Evolutionary conservation across 352 stramenopile genomes (phyloP).

Genomic region (Globisporangium radiosum): DNA sequence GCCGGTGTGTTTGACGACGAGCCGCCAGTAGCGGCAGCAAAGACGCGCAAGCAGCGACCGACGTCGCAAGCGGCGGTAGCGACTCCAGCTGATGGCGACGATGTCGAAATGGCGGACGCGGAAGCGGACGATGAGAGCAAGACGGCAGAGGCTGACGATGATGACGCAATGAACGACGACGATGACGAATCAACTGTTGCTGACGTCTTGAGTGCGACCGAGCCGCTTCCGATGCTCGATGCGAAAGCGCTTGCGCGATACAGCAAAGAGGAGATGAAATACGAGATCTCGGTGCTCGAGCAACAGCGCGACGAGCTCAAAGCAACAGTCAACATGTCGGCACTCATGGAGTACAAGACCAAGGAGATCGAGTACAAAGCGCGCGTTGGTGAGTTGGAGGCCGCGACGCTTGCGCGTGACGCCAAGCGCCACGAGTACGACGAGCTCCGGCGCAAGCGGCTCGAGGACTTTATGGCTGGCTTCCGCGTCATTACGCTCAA

Average conservation of each 20-base stretch:
- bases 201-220: slow-evolving; percentile 14
- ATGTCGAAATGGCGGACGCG: slow-evolving; percentile 29
- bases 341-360: slow-evolving; percentile 87
- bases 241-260: slow-evolving; percentile 78
- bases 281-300: slow-evolving; percentile 90
- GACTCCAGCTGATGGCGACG: slow-evolving; percentile 24
- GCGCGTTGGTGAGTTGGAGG: slow-evolving; percentile 93
- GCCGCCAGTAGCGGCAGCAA: not conserved
- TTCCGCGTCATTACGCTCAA: slow-evolving; percentile 99
- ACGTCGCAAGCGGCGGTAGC: slow-evolving; percentile 8
- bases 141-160: slow-evolving; percentile 19
- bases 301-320: slow-evolving; percentile 90
- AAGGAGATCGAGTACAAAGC: slow-evolving; percentile 95
- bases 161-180: slow-evolving; percentile 25
- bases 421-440: slow-evolving; percentile 93
- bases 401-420: slow-evolving; percentile 90
- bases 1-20: slow-evolving; percentile 64
- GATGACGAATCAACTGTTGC: no score
- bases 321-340: slow-evolving; percentile 93
- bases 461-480: slow-evolving; percentile 99
- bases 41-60: slow-evolving; percentile 26
- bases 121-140: slow-evolving; percentile 24
- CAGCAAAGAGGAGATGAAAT: slow-evolving; percentile 90
- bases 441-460: slow-evolving; percentile 92
- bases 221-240: slow-evolving; percentile 71